Conservation (phyloP, 768 basidiomycete species). For the Boletus reticulatus region DNA sequence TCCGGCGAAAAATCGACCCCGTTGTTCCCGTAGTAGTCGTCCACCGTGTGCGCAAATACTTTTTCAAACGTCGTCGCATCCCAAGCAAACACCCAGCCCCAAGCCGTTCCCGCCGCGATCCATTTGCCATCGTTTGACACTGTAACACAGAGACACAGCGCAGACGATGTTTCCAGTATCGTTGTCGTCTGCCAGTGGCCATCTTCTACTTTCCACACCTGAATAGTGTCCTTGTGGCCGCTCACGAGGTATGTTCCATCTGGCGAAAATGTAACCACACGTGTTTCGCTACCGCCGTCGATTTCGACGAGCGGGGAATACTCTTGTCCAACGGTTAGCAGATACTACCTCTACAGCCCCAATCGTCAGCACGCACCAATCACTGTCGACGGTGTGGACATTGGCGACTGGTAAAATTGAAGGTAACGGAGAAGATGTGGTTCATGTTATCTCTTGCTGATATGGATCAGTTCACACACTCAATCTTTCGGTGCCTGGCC, state of each 20-base stretch:
- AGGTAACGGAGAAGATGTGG: too few relatives aligned
- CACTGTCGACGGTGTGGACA: not conserved
- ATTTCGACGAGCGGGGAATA: not conserved
- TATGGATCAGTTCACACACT: too few relatives aligned
- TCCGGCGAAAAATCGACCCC: constrained; percentile 7
- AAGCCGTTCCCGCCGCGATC: not conserved
- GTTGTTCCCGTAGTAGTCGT: too few relatives aligned
- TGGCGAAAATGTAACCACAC: not conserved
- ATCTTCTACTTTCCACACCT: constrained; percentile 1
- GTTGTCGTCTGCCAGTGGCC: not conserved
- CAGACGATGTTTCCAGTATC: too few relatives aligned
- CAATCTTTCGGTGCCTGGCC: too few relatives aligned
- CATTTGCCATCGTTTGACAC: not conserved
- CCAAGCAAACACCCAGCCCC: not conserved
- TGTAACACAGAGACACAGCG: not conserved
- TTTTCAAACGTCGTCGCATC: not conserved
- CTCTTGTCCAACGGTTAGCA: not conserved
- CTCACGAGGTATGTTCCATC: not conserved
- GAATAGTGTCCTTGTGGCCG: not conserved
- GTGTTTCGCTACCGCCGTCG: not conserved
- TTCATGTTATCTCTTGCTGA: too few relatives aligned
- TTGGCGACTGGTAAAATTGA: too few relatives aligned
- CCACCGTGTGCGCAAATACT: not conserved
- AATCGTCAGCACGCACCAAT: not conserved
- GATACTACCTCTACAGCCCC: not conserved